A percentile compares a stretch with the other conserved stretches of the same genome.
Evolutionary conservation across 129 eudicot species (phyloP).

Genomic region (Ambrosia trifida): DNA sequence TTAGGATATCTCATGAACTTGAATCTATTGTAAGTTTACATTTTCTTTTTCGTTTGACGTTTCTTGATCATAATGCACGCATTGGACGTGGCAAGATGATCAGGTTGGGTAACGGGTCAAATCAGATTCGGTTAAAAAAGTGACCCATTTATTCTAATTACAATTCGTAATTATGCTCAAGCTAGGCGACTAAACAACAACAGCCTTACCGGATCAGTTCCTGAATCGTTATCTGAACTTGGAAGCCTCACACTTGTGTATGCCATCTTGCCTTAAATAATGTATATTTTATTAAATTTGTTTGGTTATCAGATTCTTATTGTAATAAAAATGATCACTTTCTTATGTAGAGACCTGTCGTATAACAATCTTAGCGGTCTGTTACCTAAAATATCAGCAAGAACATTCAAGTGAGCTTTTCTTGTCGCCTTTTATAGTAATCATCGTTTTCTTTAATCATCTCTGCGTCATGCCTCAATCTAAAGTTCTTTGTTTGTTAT

Average conservation of each 20-base stretch:
- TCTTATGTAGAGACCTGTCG: constrained; percentile 67
- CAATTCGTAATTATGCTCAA: constrained; percentile 30
- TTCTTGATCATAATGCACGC: background rate
- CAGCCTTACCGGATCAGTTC: constrained; percentile 76
- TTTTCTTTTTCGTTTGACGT: background rate
- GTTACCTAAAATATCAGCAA: constrained; percentile 74
- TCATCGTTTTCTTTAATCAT: background rate
- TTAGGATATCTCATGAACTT: constrained; percentile 69
- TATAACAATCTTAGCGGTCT: constrained; percentile 87
- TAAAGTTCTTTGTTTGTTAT: background rate
- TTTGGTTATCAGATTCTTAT: background rate
- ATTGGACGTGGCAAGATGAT: too few relatives aligned
- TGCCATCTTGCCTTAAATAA: constrained; percentile 23
- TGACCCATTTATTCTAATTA: constrained; percentile 6
- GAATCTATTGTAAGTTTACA: constrained; percentile 67
- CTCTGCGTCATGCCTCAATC: background rate
- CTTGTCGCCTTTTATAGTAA: background rate
- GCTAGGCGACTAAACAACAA: constrained; percentile 94
- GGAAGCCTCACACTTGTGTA: constrained; percentile 87
- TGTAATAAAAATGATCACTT: background rate
- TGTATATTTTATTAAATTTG: too few relatives aligned
- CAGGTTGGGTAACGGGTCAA: background rate
- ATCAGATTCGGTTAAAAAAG: background rate
- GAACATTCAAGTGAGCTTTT: constrained; percentile 77
- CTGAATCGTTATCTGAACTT: constrained; percentile 63